Conservation (phyloP, 1,139 yeast species). For the Kazachstania sp. region DNA sequence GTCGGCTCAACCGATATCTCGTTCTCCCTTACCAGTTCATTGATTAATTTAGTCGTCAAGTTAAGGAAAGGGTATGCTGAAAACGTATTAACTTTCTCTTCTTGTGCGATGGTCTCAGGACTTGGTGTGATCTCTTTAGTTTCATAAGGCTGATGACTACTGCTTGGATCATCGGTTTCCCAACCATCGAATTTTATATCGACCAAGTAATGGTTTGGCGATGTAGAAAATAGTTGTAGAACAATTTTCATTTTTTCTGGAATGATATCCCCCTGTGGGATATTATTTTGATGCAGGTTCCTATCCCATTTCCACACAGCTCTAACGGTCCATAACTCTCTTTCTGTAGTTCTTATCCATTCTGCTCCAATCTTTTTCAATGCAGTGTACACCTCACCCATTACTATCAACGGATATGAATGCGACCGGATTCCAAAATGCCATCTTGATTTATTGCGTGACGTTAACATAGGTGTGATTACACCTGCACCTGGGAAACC, state of each 20-base stretch:
- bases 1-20: neutral
- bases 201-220: slow-evolving; percentile 88
- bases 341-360: slow-evolving; percentile 91
- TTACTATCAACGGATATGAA: slow-evolving; percentile 92
- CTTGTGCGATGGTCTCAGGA: slow-evolving; percentile 32
- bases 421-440: slow-evolving; percentile 96
- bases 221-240: slow-evolving; percentile 88
- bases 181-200: slow-evolving; percentile 98
- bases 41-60: slow-evolving; percentile 80
- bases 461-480: slow-evolving; percentile 65
- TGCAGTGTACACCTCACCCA: slow-evolving; percentile 97
- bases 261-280: slow-evolving; percentile 17
- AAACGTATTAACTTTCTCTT: slow-evolving; percentile 72
- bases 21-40: slow-evolving; percentile 92
- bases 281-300: slow-evolving; percentile 29
- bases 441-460: slow-evolving; percentile 92
- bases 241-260: slow-evolving; percentile 93
- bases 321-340: slow-evolving; percentile 90
- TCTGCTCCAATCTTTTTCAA: slow-evolving; percentile 89
- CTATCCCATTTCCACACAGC: slow-evolving; percentile 80
- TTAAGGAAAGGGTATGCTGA: slow-evolving; percentile 94
- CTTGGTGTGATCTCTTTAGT: slow-evolving; percentile 23
- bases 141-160: slow-evolving; percentile 31
- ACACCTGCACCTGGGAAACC: slow-evolving; percentile 43
- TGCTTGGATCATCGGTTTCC: slow-evolving; percentile 42